These are phyloP conservation scores for Asterionellopsis glacialis DNA, from an alignment of 108 stramenopile genomes.

Conservation along the genomic window DNA sequence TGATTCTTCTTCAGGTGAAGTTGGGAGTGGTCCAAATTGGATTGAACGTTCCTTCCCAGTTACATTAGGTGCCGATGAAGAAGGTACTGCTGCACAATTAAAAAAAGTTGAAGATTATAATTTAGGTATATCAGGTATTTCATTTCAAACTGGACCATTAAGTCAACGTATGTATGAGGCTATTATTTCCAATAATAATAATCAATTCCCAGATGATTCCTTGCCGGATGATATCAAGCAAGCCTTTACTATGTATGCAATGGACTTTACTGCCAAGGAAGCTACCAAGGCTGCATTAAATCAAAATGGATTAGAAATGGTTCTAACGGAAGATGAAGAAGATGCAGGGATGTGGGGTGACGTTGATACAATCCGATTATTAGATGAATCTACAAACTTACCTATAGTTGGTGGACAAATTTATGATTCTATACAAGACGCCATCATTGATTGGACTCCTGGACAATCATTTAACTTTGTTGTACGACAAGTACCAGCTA, in stretches of 20 bases:
- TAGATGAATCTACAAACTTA: slow-evolving; percentile 35
- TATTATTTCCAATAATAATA: slow-evolving; percentile 26
- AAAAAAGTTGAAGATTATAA: slow-evolving; percentile 52
- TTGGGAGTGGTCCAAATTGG: slow-evolving; percentile 31
- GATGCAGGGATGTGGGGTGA: slow-evolving; percentile 76
- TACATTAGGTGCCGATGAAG: slow-evolving; percentile 24
- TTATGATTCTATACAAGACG: slow-evolving; percentile 61
- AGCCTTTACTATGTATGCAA: slow-evolving; percentile 53
- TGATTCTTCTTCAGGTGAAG: not conserved
- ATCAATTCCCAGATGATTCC: not conserved
- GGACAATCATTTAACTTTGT: slow-evolving; percentile 79
- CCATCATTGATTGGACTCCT: slow-evolving; percentile 61
- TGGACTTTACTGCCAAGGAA: slow-evolving; percentile 84
- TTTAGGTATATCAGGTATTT: slow-evolving; percentile 59
- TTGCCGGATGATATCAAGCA: slow-evolving; percentile 40
- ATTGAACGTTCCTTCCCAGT: slow-evolving; percentile 57
- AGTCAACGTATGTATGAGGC: slow-evolving; percentile 61
- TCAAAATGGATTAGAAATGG: slow-evolving; percentile 63
- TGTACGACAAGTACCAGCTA: slow-evolving; percentile 65
- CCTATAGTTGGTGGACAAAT: slow-evolving; percentile 13
- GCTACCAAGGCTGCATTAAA: slow-evolving; percentile 64
- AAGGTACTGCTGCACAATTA: slow-evolving; percentile 11
- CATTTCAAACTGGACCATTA: slow-evolving; percentile 64
- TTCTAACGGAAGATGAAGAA: slow-evolving; percentile 51
- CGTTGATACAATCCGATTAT: slow-evolving; percentile 53